Percentiles rank a stretch among this genome's conserved stretches.
phyloP scores from a whole-genome alignment of 2,329 filamentous ascomycete genomes.

The Fusarium sp. region DNA sequence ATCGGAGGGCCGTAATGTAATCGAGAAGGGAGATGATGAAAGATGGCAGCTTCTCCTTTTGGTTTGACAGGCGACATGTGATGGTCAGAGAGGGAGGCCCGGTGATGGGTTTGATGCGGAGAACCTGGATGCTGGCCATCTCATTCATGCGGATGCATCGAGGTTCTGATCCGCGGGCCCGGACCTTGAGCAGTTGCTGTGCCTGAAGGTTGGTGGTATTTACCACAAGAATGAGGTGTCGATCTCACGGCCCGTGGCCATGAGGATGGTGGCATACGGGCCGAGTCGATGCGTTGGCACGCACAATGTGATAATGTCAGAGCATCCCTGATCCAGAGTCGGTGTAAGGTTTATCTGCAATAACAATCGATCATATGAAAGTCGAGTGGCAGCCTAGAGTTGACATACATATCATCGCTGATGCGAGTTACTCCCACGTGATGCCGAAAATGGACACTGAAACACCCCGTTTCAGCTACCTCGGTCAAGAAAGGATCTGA shows the following conservation, averaged over 20 bases:
- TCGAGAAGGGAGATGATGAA: background rate
- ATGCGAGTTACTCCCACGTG: slow-evolving; percentile 7
- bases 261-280: slow-evolving; percentile 16
- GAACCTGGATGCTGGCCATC: slow-evolving; percentile 31
- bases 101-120: slow-evolving; percentile 42
- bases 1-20: slow-evolving; percentile 35
- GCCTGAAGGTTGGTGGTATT: slow-evolving; percentile 22
- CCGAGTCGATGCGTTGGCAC: slow-evolving; percentile 26
- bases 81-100: slow-evolving; percentile 23
- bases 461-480: background rate
- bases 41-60: slow-evolving; percentile 28
- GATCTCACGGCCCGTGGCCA: slow-evolving; percentile 26
- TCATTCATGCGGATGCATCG: slow-evolving; percentile 32
- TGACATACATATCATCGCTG: background rate
- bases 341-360: background rate
- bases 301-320: slow-evolving; percentile 23
- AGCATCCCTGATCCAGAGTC: background rate
- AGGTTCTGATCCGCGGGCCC: slow-evolving; percentile 33
- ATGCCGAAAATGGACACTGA: slow-evolving; percentile 7
- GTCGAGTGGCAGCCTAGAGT: slow-evolving; percentile 8
- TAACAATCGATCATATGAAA: background rate
- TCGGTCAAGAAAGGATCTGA: slow-evolving; percentile 9
- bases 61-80: slow-evolving; percentile 34
- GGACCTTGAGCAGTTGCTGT: slow-evolving; percentile 5
- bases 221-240: slow-evolving; percentile 16